Percentiles rank a stretch among this genome's conserved stretches.
These are phyloP conservation scores for Ochromonas danica DNA, from an alignment of 108 stramenopile genomes.

Conservation along the genomic window DNA sequence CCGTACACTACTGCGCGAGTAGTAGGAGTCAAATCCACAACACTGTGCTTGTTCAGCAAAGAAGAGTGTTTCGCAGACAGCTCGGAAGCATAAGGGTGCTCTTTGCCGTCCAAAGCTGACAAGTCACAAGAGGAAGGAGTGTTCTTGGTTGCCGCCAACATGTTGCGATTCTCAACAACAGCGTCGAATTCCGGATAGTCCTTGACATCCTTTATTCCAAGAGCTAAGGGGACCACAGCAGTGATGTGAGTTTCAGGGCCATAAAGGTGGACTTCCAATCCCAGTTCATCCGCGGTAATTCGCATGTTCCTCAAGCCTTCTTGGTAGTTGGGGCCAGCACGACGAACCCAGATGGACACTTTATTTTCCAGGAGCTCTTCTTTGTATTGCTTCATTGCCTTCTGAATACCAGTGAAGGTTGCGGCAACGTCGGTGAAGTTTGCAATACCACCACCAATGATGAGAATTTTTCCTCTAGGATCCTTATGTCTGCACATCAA, in stretches of 20 bases:
- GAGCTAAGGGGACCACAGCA: constrained; percentile 74
- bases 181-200: constrained; percentile 70
- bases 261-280: constrained; percentile 72
- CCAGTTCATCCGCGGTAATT: constrained; percentile 59
- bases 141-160: constrained; percentile 29
- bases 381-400: constrained; percentile 65
- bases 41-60: constrained; percentile 26
- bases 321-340: constrained; percentile 85
- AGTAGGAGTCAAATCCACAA: constrained; percentile 43
- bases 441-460: constrained; percentile 85
- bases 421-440: constrained; percentile 89
- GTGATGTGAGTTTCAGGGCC: constrained; percentile 85
- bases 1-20: constrained; percentile 79
- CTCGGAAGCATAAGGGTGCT: background rate
- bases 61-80: constrained; percentile 46
- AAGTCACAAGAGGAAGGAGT: background rate
- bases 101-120: background rate
- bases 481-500: constrained; percentile 73
- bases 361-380: constrained; percentile 68
- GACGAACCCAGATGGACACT: constrained; percentile 75
- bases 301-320: constrained; percentile 79
- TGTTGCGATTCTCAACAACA: constrained; percentile 8
- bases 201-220: constrained; percentile 61
- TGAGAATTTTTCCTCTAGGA: constrained; percentile 69
- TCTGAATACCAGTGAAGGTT: constrained; percentile 85